Conservation (phyloP, 306 rosid genomes). For the Citrullus mucosospermus region DNA sequence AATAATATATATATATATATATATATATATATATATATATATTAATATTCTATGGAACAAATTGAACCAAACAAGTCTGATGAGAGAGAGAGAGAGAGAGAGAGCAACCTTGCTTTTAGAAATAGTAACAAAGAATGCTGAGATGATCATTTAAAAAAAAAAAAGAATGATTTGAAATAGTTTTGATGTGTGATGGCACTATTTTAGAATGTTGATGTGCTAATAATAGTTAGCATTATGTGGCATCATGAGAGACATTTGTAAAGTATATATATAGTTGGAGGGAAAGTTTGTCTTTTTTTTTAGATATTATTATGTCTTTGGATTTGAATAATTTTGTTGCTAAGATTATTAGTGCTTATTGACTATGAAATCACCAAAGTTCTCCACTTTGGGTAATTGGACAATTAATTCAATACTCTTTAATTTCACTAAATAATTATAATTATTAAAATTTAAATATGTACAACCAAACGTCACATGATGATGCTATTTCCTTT, state of each 20-base stretch:
- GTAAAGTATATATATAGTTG: background rate
- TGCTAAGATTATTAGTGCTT: background rate
- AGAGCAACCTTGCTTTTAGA: background rate
- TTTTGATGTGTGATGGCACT: background rate
- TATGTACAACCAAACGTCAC: background rate
- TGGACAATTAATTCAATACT: background rate
- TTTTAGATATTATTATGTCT: background rate
- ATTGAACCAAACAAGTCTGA: background rate
- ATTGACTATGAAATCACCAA: background rate
- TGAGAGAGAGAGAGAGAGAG: background rate
- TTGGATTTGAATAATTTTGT: background rate
- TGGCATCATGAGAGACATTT: background rate
- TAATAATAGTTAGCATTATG: background rate
- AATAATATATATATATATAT: too few relatives aligned
- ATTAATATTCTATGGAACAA: too few relatives aligned
- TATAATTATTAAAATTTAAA: background rate
- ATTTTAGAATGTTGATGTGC: background rate
- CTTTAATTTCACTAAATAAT: background rate
- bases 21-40: too few relatives aligned
- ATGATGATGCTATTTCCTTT: background rate
- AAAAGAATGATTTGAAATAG: background rate
- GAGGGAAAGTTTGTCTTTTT: background rate
- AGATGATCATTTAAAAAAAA: background rate
- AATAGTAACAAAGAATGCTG: background rate
- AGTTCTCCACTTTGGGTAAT: background rate